These are phyloP conservation scores for Ogataea ganodermae DNA, from an alignment of 805 yeast genomes.

Conservation along the genomic window DNA sequence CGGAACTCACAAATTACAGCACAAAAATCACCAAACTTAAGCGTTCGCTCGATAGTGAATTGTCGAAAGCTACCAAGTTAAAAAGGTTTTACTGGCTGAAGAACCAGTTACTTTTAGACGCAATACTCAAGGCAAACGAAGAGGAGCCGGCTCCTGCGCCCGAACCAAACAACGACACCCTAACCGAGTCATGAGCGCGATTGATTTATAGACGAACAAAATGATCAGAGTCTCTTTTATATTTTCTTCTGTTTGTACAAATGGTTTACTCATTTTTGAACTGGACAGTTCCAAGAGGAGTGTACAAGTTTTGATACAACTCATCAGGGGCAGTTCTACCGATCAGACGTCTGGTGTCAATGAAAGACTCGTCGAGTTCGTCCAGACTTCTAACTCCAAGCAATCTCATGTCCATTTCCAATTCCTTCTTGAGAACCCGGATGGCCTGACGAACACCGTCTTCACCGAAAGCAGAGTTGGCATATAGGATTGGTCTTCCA, in stretches of 20 bases:
- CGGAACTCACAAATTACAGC: slow-evolving; percentile 26
- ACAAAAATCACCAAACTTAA: slow-evolving; percentile 21
- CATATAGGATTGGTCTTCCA: slow-evolving; percentile 67
- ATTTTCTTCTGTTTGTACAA: background rate
- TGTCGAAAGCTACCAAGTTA: slow-evolving; percentile 17
- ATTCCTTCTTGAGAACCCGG: slow-evolving; percentile 65
- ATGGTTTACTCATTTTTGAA: slow-evolving; percentile 29
- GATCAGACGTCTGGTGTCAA: slow-evolving; percentile 50
- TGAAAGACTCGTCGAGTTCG: slow-evolving; percentile 58
- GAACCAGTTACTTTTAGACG: slow-evolving; percentile 29
- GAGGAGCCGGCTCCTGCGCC: background rate
- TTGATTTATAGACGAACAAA: background rate
- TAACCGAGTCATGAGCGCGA: too few species aligned
- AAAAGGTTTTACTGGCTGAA: slow-evolving; percentile 31
- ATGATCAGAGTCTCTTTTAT: background rate
- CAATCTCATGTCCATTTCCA: slow-evolving; percentile 76
- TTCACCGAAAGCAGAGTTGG: slow-evolving; percentile 64
- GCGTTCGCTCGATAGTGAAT: slow-evolving; percentile 24
- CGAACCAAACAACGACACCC: background rate
- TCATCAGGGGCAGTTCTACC: slow-evolving; percentile 37
- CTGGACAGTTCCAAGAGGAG: slow-evolving; percentile 32
- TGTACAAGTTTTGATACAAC: slow-evolving; percentile 33
- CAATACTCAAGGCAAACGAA: slow-evolving; percentile 14
- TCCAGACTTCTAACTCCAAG: slow-evolving; percentile 66
- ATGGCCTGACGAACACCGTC: slow-evolving; percentile 62